These are phyloP conservation scores for Termitomyces sp. DNA, from an alignment of 768 basidiomycete genomes.

Conservation along the genomic window DNA sequence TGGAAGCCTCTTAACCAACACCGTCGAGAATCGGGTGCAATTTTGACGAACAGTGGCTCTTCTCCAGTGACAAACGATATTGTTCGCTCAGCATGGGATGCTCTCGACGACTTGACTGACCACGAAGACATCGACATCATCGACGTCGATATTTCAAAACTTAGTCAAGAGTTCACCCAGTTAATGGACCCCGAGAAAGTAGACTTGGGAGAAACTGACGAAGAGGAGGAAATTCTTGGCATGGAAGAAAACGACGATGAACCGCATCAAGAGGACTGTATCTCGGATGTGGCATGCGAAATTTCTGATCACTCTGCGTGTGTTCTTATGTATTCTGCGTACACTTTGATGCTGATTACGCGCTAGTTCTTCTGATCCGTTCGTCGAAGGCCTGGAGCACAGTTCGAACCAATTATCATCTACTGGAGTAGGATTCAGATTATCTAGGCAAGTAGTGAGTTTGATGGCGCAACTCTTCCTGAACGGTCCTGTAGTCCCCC, in stretches of 20 bases:
- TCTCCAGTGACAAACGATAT: not conserved
- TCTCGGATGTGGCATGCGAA: conserved; percentile 15
- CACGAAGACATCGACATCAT: conserved; percentile 18
- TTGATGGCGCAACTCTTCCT: not conserved
- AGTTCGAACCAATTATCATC: not conserved
- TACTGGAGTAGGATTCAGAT: not conserved
- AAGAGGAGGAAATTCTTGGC: conserved; percentile 11
- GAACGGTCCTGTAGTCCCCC: conserved; percentile 2
- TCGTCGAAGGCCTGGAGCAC: conserved; percentile 2
- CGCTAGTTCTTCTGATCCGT: conserved; percentile 8
- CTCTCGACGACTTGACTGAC: not conserved
- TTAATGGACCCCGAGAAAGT: conserved; percentile 26
- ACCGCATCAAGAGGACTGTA: conserved; percentile 17
- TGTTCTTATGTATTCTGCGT: not conserved
- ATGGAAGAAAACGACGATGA: conserved; percentile 24
- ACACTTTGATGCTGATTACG: not conserved
- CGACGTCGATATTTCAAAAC: conserved; percentile 48
- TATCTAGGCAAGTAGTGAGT: conserved; percentile 1
- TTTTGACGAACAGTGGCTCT: not conserved
- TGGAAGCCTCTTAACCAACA: conserved; percentile 44
- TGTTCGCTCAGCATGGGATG: not conserved
- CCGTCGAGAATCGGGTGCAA: not conserved
- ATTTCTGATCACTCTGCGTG: not conserved
- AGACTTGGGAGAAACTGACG: conserved; percentile 21
- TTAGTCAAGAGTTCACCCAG: conserved; percentile 44